phyloP scores from a whole-genome alignment of 2,329 filamentous ascomycete genomes.

The Rasamsonia emersonii region DNA sequence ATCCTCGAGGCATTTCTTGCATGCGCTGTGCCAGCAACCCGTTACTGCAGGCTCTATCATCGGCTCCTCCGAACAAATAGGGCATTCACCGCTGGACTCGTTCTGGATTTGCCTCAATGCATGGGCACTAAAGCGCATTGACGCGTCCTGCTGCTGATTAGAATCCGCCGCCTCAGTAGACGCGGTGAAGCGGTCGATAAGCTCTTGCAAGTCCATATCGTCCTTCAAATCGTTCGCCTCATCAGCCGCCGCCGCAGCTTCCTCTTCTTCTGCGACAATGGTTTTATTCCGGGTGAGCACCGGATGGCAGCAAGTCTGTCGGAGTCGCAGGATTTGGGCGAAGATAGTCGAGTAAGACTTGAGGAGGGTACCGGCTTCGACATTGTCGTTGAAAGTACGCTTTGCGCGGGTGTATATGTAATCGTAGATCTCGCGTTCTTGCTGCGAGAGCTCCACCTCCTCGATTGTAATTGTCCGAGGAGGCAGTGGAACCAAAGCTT shows the following conservation, averaged over 20 bases:
- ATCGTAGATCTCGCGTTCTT: slow-evolving; percentile 86
- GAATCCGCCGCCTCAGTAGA: slow-evolving; percentile 50
- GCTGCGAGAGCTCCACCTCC: slow-evolving; percentile 71
- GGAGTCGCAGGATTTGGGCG: slow-evolving; percentile 84
- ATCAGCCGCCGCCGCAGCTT: slow-evolving; percentile 69
- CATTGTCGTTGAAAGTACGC: slow-evolving; percentile 72
- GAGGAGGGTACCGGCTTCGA: slow-evolving; percentile 85
- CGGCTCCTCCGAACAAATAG: slow-evolving; percentile 88
- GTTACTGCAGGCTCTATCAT: slow-evolving; percentile 94
- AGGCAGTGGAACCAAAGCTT: slow-evolving; percentile 72
- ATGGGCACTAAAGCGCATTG: slow-evolving; percentile 73
- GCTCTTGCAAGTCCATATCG: slow-evolving; percentile 85
- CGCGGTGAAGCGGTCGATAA: slow-evolving; percentile 77
- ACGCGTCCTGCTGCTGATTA: slow-evolving; percentile 42
- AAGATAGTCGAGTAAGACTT: slow-evolving; percentile 97
- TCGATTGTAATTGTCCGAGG: slow-evolving; percentile 76
- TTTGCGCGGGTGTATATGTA: slow-evolving; percentile 79
- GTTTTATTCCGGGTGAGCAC: slow-evolving; percentile 77
- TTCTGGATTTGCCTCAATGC: slow-evolving; percentile 86
- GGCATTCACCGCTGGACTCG: slow-evolving; percentile 81
- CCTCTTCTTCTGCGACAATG: slow-evolving; percentile 78
- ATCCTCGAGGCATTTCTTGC: slow-evolving; percentile 82
- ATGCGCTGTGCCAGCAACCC: slow-evolving; percentile 95
- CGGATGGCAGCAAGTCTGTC: slow-evolving; percentile 92
- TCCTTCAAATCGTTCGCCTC: slow-evolving; percentile 74